These are phyloP conservation scores for Acidiella bohemica DNA, from an alignment of 495 filamentous ascomycete species.

Conservation along the genomic window DNA sequence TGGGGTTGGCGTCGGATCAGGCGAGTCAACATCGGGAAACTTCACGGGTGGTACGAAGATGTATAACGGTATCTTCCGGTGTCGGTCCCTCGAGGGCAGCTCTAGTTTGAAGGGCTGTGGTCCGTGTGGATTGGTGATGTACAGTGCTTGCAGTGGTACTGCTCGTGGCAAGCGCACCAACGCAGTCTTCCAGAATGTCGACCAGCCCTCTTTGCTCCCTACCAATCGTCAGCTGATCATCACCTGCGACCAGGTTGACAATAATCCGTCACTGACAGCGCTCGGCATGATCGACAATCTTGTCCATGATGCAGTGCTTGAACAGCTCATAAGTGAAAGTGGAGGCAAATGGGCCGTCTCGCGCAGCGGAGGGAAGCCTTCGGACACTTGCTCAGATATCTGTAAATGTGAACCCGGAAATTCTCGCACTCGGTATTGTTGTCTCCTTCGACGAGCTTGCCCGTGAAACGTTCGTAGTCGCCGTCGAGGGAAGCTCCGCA, in stretches of 20 bases:
- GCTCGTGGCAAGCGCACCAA: conserved; percentile 11
- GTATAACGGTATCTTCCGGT: conserved; percentile 8
- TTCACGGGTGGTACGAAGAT: conserved; percentile 13
- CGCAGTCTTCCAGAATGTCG: conserved; percentile 12
- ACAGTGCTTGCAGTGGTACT: conserved; percentile 8
- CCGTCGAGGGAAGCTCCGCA: too few species aligned
- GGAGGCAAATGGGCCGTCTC: too few species aligned
- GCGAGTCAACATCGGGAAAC: conserved; percentile 4
- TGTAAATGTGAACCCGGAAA: too few species aligned
- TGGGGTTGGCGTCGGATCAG: conserved; percentile 6
- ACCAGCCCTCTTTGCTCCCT: conserved; percentile 7
- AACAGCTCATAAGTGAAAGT: too few species aligned
- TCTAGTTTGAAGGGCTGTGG: conserved; percentile 12
- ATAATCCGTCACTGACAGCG: too few species aligned
- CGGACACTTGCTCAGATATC: too few species aligned
- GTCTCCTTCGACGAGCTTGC: too few species aligned
- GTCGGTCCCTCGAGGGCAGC: conserved; percentile 11
- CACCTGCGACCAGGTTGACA: too few species aligned
- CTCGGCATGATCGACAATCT: conserved; percentile 1
- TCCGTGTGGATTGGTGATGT: conserved; percentile 6
- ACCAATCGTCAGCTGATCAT: too few species aligned
- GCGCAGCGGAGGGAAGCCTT: too few species aligned
- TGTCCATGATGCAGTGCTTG: background rate
- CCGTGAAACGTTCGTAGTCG: too few species aligned
- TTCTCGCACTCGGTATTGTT: too few species aligned